A percentile compares a stretch with the other conserved stretches of the same genome.
phyloP scores from a whole-genome alignment of 768 basidiomycete species.

The Symmetrospora coprosmae region DNA sequence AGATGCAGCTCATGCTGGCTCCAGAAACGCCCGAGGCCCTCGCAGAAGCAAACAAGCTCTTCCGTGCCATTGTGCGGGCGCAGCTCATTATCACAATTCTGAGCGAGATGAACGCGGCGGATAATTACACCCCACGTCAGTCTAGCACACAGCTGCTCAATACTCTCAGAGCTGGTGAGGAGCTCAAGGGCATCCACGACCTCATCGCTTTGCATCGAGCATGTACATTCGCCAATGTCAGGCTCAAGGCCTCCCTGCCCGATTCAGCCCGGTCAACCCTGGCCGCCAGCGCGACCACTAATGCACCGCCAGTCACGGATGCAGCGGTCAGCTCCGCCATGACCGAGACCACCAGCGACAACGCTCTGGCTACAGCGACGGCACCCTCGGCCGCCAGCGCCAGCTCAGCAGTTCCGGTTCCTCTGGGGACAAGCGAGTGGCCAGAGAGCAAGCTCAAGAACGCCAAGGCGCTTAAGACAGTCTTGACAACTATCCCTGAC shows the following conservation, averaged over 20 bases:
- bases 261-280: neutral
- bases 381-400: no score
- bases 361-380: neutral
- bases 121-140: neutral
- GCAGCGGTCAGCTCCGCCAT: neutral
- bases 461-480: slow-evolving; percentile 18
- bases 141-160: neutral
- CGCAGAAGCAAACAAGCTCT: neutral
- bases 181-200: slow-evolving; percentile 4
- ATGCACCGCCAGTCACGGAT: neutral
- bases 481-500: slow-evolving; percentile 24
- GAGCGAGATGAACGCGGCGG: slow-evolving; percentile 6
- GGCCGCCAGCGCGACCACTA: neutral
- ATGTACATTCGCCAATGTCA: neutral
- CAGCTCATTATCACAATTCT: slow-evolving; percentile 10
- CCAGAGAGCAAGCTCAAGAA: slow-evolving; percentile 19
- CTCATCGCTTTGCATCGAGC: slow-evolving; percentile 3
- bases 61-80: neutral
- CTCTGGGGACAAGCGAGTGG: no score
- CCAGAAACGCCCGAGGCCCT: neutral
- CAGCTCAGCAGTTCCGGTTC: no score
- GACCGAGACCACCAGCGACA: neutral
- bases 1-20: slow-evolving; percentile 1
- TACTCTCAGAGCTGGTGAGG: neutral
- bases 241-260: neutral